These are phyloP conservation scores for Dioszegia crocea DNA, from an alignment of 768 basidiomycete species.

Conservation along the genomic window DNA sequence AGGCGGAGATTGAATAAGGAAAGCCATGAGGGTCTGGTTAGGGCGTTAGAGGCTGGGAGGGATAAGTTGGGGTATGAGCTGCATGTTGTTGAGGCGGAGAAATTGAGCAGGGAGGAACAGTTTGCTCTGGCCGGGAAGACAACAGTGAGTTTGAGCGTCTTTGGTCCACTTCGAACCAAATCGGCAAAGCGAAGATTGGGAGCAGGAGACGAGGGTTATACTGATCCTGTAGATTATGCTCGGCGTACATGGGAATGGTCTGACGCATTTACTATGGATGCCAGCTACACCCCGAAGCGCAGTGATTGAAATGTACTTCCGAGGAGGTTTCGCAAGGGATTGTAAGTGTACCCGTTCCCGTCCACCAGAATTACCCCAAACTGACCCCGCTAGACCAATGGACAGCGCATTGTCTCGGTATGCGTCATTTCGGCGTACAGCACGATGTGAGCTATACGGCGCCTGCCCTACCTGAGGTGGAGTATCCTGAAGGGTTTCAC, in stretches of 20 bases:
- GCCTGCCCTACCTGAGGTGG: slow-evolving; percentile 39
- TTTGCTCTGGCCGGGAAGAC: slow-evolving; percentile 47
- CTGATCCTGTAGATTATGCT: slow-evolving; percentile 70
- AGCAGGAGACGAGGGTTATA: background rate
- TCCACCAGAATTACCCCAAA: too few species aligned
- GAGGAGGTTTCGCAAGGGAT: slow-evolving; percentile 76
- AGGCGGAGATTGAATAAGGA: slow-evolving; percentile 71
- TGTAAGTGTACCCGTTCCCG: slow-evolving; percentile 57
- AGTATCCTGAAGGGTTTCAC: slow-evolving; percentile 49
- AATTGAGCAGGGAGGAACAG: slow-evolving; percentile 48
- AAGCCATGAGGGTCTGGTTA: slow-evolving; percentile 73
- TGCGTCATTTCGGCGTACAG: slow-evolving; percentile 45
- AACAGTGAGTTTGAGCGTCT: slow-evolving; percentile 32
- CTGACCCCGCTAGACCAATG: slow-evolving; percentile 39
- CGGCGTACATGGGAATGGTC: slow-evolving; percentile 88
- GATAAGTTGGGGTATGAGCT: slow-evolving; percentile 68
- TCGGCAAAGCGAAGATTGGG: too few species aligned
- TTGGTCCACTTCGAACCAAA: too few species aligned
- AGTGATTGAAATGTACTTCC: slow-evolving; percentile 88
- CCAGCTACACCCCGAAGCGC: slow-evolving; percentile 73
- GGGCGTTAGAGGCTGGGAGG: slow-evolving; percentile 64
- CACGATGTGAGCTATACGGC: slow-evolving; percentile 41
- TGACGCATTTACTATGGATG: slow-evolving; percentile 90
- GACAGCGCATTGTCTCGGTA: slow-evolving; percentile 47
- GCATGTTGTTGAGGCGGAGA: slow-evolving; percentile 48